A percentile compares a stretch with the other conserved stretches of the same genome.
Evolutionary conservation across 306 rosid species (phyloP).

Genomic region (Quercus berberidifolia): DNA sequence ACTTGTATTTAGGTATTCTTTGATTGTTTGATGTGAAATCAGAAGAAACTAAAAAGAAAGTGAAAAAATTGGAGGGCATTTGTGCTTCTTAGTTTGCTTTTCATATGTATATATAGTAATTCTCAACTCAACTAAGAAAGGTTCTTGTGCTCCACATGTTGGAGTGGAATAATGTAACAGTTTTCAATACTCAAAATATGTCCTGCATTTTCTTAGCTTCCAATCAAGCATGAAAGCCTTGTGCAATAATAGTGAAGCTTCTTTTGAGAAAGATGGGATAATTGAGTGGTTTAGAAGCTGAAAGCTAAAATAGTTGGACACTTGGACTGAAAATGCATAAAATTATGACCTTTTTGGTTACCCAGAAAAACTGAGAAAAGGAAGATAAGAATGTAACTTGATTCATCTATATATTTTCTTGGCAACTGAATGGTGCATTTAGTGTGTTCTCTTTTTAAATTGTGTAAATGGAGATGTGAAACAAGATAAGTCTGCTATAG

Average conservation of each 20-base stretch:
- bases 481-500: conserved; percentile 1
- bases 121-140: conserved; percentile 6
- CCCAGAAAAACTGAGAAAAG: not conserved
- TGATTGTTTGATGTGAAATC: not conserved
- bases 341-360: not conserved
- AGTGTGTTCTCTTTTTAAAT: conserved; percentile 1
- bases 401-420: conserved; percentile 6
- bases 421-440: not conserved
- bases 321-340: not conserved
- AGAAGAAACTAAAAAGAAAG: not conserved
- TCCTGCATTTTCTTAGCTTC: not conserved
- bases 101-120: not conserved
- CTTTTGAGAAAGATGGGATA: not conserved
- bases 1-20: not conserved
- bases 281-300: not conserved
- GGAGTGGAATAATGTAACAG: not conserved
- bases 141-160: conserved; percentile 10
- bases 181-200: not conserved
- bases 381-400: not conserved
- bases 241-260: not conserved
- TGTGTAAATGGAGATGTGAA: not conserved
- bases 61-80: conserved; percentile 22
- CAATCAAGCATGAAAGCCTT: not conserved
- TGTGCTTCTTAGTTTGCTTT: not conserved
- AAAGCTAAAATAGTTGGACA: not conserved